Conservation (phyloP, 805 yeast genomes). For the Tetrapisispora fleetii region DNA sequence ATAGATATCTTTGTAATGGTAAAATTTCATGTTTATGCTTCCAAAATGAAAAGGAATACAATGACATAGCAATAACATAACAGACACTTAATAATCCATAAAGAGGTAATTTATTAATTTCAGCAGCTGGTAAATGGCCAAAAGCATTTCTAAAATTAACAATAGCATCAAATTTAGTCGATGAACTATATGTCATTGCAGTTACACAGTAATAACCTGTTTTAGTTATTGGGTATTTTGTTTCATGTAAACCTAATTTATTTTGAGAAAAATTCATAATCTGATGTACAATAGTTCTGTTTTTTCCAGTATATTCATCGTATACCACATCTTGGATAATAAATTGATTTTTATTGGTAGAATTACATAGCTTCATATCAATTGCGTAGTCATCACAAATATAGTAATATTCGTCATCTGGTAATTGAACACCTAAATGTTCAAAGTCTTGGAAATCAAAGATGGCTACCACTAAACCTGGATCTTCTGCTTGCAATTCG, state of each 20-base stretch:
- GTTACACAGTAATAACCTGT: constrained; percentile 94
- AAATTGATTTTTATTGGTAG: constrained; percentile 49
- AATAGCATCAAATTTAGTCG: constrained; percentile 46
- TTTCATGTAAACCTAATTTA: constrained; percentile 47
- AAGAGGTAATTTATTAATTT: constrained; percentile 81
- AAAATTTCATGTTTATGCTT: constrained; percentile 78
- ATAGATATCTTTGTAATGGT: constrained; percentile 82
- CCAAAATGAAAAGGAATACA: constrained; percentile 77
- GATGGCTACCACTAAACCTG: constrained; percentile 54
- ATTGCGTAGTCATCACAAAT: constrained; percentile 69
- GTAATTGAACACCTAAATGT: constrained; percentile 46
- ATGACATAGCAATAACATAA: constrained; percentile 71
- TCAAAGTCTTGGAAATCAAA: constrained; percentile 77
- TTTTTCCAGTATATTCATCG: constrained; percentile 39
- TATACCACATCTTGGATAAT: constrained; percentile 39
- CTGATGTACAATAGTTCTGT: constrained; percentile 43
- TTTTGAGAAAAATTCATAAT: constrained; percentile 48
- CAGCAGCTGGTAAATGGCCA: constrained; percentile 82
- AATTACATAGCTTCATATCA: constrained; percentile 43
- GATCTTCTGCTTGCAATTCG: constrained; percentile 27
- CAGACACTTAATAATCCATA: constrained; percentile 79
- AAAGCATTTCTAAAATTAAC: constrained; percentile 85
- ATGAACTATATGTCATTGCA: constrained; percentile 40
- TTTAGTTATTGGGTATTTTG: constrained; percentile 52
- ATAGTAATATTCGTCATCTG: constrained; percentile 42